A percentile compares a stretch with the other conserved stretches of the same genome.
Conservation (phyloP, 768 basidiomycete genomes). For the Tylopilus sp. region DNA sequence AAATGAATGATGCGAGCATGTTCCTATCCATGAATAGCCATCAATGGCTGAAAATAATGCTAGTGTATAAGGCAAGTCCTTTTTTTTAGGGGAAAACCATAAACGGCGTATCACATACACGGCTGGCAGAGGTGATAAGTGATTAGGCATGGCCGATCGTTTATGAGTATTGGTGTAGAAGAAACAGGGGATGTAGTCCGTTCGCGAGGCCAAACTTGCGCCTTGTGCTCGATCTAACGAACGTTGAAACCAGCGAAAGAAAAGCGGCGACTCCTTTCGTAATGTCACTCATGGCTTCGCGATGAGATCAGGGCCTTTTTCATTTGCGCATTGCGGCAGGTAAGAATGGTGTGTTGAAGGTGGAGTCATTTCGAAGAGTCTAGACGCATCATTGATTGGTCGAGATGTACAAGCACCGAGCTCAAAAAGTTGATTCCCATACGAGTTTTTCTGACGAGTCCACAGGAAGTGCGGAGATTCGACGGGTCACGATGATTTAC, state of each 20-base stretch:
- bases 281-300: neutral
- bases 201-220: neutral
- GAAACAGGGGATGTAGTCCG: neutral
- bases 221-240: neutral
- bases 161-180: neutral
- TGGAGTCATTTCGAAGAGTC: neutral
- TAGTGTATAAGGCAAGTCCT: neutral
- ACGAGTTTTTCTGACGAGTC: neutral
- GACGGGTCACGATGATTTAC: neutral
- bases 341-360: too few relatives aligned
- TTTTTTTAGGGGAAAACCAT: neutral
- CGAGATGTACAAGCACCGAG: neutral
- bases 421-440: neutral
- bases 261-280: neutral
- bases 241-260: neutral
- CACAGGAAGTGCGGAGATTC: conserved; percentile 8
- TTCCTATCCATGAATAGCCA: neutral
- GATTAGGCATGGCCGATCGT: neutral
- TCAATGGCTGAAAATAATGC: neutral
- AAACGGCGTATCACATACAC: neutral
- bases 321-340: neutral
- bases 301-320: neutral
- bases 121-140: neutral
- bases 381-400: neutral
- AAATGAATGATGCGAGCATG: conserved; percentile 5